Conservation (phyloP, 495 filamentous ascomycete genomes). For the Darksidea phi region DNA sequence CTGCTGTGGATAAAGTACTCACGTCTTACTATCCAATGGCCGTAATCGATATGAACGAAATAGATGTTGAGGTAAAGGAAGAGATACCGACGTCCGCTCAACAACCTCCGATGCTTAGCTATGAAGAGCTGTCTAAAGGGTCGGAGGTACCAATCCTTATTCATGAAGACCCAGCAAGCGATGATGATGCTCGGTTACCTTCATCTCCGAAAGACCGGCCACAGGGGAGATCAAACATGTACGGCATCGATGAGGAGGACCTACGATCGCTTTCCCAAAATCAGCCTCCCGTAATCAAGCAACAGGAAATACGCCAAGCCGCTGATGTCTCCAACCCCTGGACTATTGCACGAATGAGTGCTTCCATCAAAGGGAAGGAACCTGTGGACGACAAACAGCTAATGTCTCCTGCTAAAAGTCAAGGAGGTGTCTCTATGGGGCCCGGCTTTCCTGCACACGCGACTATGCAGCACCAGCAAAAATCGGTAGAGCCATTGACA, state of each 20-base stretch:
- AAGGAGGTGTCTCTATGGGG: neutral
- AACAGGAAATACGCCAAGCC: conserved; percentile 33
- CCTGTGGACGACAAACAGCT: conserved; percentile 4
- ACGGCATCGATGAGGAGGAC: conserved; percentile 35
- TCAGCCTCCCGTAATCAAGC: conserved; percentile 6
- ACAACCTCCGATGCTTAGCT: neutral
- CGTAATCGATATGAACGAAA: neutral
- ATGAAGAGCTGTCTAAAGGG: neutral
- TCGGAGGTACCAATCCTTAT: neutral
- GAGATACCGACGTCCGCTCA: conserved; percentile 10
- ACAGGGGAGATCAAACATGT: conserved; percentile 29
- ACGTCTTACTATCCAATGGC: conserved; percentile 9
- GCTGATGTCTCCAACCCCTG: conserved; percentile 56
- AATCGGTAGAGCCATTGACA: too few relatives aligned
- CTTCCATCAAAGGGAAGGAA: conserved; percentile 33
- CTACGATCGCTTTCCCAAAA: conserved; percentile 18
- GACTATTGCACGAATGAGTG: conserved; percentile 59
- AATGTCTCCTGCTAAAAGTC: conserved; percentile 23
- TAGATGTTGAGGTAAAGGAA: neutral
- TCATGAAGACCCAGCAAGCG: conserved; percentile 2
- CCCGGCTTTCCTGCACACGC: conserved; percentile 9
- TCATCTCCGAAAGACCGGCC: neutral
- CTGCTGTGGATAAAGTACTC: conserved; percentile 47
- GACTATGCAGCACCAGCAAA: neutral
- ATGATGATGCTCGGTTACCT: neutral